Percentiles rank a stretch among this genome's conserved stretches.
phyloP scores from a whole-genome alignment of 225 moss, liverwort and hornwort genomes.

The Pseudisothecium myosuroides region DNA sequence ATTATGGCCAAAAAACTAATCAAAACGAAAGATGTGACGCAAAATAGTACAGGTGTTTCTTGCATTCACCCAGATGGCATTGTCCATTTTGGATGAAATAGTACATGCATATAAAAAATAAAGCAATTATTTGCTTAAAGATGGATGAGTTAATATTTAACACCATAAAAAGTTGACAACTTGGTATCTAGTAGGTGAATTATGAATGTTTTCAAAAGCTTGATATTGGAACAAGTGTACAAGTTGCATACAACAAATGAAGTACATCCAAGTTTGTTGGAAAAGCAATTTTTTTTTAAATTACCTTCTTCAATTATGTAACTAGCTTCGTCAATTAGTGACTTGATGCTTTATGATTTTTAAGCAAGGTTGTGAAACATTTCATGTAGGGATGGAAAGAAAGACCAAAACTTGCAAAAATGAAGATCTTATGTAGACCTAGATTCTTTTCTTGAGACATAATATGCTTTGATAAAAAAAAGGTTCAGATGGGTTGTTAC shows the following conservation, averaged over 20 bases:
- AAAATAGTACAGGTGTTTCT: no score
- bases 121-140: background rate
- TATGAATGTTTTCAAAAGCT: background rate
- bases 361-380: background rate
- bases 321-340: fast-evolving
- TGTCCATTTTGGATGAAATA: fast-evolving
- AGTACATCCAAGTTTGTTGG: background rate
- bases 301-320: background rate
- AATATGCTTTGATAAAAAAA: background rate
- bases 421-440: background rate
- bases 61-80: no score
- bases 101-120: background rate
- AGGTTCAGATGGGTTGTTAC: no score
- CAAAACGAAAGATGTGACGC: no score
- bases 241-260: no score
- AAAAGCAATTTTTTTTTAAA: background rate
- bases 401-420: background rate
- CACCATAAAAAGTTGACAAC: background rate
- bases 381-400: background rate
- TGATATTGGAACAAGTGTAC: no score
- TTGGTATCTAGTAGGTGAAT: background rate
- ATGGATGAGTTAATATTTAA: background rate
- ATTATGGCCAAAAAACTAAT: no score
- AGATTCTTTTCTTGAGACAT: background rate
- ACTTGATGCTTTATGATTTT: background rate